Conservation (phyloP, 2,329 filamentous ascomycete species). For the Colletotrichum sp. region DNA sequence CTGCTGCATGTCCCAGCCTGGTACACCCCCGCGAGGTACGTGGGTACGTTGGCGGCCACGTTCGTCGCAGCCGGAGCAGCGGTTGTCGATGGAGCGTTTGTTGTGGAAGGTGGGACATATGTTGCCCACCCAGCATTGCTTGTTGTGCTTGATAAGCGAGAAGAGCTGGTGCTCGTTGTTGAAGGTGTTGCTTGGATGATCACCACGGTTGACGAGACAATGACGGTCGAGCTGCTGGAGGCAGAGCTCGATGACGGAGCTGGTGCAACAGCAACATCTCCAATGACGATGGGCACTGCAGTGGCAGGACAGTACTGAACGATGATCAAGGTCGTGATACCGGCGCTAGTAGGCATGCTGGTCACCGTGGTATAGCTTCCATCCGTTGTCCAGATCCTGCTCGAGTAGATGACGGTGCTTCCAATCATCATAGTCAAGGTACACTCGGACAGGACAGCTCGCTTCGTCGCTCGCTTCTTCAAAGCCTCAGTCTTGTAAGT, state of each 20-base stretch:
- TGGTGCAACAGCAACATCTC: not conserved
- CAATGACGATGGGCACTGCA: not conserved
- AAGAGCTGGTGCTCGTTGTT: not conserved
- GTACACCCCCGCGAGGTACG: not conserved
- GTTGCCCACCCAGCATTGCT: not conserved
- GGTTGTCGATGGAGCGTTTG: not conserved
- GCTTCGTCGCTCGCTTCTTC: not conserved
- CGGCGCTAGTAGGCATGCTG: not conserved
- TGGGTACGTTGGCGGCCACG: not conserved
- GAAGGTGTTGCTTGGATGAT: not conserved
- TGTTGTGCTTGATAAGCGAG: not conserved
- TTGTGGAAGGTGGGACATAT: not conserved
- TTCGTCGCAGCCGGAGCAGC: not conserved
- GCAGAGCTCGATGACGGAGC: not conserved
- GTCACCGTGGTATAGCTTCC: constrained; percentile 9
- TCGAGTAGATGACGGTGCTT: not conserved
- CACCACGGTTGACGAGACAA: not conserved
- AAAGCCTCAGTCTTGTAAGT: not conserved
- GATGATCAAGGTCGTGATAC: not conserved
- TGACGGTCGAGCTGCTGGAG: not conserved
- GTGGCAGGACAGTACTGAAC: constrained; percentile 1
- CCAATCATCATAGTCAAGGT: not conserved
- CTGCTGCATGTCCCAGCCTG: not conserved
- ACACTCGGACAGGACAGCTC: not conserved
- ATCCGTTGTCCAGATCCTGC: constrained; percentile 6